A percentile compares a stretch with the other conserved stretches of the same genome.
Conservation (phyloP, 2,329 filamentous ascomycete genomes). For the Beauveria rudraprayagi region DNA sequence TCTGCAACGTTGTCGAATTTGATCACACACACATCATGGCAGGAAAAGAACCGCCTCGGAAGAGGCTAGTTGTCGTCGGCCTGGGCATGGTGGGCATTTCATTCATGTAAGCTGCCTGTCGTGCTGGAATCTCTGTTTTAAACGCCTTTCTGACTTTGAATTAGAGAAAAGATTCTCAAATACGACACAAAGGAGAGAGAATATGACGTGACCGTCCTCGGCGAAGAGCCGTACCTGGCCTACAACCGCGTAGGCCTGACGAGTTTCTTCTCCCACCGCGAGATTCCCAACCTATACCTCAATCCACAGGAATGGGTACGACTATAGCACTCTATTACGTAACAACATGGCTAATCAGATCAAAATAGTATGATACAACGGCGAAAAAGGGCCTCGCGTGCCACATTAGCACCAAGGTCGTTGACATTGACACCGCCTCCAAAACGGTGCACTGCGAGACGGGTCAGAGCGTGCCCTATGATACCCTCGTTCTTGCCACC, state of each 20-base stretch:
- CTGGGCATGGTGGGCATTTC: constrained; percentile 87
- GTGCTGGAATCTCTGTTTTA: not conserved
- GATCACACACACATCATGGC: not conserved
- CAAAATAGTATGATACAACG: constrained; percentile 55
- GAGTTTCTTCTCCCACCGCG: constrained; percentile 78
- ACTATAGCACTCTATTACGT: no score
- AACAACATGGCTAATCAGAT: not conserved
- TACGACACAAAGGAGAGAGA: constrained; percentile 67
- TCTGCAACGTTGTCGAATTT: not conserved
- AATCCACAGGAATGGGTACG: constrained; percentile 74
- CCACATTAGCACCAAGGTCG: constrained; percentile 66
- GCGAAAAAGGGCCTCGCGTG: constrained; percentile 62
- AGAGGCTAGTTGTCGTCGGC: constrained; percentile 73
- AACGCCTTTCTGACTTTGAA: not conserved
- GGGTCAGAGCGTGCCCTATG: constrained; percentile 51
- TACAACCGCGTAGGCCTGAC: constrained; percentile 89
- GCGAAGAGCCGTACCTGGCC: constrained; percentile 78
- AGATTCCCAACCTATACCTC: constrained; percentile 80
- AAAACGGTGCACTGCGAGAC: constrained; percentile 10
- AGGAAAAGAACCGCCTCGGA: constrained; percentile 24
- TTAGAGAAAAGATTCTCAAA: constrained; percentile 81
- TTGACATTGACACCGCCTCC: constrained; percentile 42
- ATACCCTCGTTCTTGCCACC: constrained; percentile 70
- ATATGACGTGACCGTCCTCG: constrained; percentile 77
- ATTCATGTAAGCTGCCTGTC: constrained; percentile 59